Evolutionary conservation across 2,329 filamentous ascomycete genomes (phyloP).

Genomic region (Colletotrichum sp.): DNA sequence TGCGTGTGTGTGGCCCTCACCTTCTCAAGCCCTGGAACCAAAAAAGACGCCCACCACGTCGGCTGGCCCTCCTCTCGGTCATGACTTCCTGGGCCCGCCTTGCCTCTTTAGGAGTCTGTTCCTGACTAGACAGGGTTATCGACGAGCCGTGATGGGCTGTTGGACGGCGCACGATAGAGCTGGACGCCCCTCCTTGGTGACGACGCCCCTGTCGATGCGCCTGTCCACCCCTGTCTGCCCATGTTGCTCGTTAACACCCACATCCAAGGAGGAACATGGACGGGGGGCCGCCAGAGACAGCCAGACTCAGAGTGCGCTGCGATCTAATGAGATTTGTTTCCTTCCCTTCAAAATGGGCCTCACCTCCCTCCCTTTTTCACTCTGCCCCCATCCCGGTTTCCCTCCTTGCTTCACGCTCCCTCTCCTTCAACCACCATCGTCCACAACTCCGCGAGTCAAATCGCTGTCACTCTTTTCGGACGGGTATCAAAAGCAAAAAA

Average conservation of each 20-base stretch:
- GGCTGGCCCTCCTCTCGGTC: constrained; percentile 7
- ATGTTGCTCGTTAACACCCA: constrained; percentile 14
- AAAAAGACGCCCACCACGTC: background rate
- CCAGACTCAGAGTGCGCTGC: background rate
- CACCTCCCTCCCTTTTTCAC: constrained; percentile 10
- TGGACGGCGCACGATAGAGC: background rate
- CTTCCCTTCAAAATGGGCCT: constrained; percentile 18
- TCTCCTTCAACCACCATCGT: constrained; percentile 12
- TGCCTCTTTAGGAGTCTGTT: constrained; percentile 12
- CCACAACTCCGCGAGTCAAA: constrained; percentile 19
- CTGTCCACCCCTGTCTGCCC: background rate
- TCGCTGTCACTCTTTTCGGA: constrained; percentile 25
- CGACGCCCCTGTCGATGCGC: background rate
- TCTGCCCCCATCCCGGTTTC: background rate
- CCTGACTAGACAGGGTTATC: constrained; percentile 14
- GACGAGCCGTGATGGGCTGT: background rate
- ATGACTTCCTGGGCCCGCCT: background rate
- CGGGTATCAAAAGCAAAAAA: constrained; percentile 2
- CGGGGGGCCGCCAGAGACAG: background rate
- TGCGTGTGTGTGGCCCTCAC: background rate
- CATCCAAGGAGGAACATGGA: background rate
- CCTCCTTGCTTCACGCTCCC: background rate
- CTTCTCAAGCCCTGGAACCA: background rate
- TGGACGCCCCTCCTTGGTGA: background rate
- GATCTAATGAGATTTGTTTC: constrained; percentile 15